Percentiles rank a stretch among this genome's conserved stretches.
Conservation (phyloP, 31 red algal species). For the Odonthalia washingtoniensis region DNA sequence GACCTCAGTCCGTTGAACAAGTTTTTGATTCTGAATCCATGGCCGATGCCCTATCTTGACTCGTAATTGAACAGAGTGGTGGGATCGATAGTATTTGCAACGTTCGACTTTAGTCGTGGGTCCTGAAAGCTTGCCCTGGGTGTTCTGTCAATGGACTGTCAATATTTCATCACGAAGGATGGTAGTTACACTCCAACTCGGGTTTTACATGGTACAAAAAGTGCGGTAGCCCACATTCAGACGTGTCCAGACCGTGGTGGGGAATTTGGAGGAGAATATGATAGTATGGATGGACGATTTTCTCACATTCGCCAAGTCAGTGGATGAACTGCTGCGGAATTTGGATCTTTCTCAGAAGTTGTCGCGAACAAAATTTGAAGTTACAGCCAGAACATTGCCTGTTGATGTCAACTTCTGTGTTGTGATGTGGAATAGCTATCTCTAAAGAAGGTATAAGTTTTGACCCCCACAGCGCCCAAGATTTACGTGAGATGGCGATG, state of each 20-base stretch:
- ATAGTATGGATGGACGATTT: conserved; percentile 41
- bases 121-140: background rate
- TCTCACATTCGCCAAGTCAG: conserved; percentile 18
- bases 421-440: conserved; percentile 25
- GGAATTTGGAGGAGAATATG: conserved; percentile 11
- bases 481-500: conserved; percentile 1
- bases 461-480: conserved; percentile 14
- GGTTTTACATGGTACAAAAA: conserved; percentile 29
- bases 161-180: background rate
- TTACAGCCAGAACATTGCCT: conserved; percentile 16
- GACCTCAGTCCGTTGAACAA: conserved; percentile 14
- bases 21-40: background rate
- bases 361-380: background rate
- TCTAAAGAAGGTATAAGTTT: conserved; percentile 17
- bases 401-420: background rate
- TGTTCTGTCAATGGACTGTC: background rate
- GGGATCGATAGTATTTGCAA: background rate
- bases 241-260: background rate
- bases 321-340: background rate
- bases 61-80: background rate
- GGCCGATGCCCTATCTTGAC: background rate
- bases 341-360: background rate
- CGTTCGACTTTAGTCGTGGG: too few relatives aligned
- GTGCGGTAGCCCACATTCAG: conserved; percentile 9
- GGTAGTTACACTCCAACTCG: conserved; percentile 25